These are phyloP conservation scores for Fusarium keratoplasticum DNA, from an alignment of 2,329 filamentous ascomycete species.

Conservation along the genomic window DNA sequence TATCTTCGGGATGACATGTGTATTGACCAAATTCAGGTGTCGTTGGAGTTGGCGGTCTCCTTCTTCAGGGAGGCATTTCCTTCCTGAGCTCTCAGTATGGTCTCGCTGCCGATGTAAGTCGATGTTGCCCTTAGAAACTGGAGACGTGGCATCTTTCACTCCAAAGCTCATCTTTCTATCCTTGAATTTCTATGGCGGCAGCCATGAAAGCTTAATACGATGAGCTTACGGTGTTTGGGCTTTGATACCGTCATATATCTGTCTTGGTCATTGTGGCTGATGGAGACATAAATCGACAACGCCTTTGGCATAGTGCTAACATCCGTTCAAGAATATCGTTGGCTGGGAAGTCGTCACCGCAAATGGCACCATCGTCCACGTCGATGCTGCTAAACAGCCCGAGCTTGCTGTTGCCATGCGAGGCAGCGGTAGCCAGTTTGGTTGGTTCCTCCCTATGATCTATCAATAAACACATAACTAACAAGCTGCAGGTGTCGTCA, in stretches of 20 bases:
- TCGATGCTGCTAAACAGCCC: conserved; percentile 1
- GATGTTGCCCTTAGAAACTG: not conserved
- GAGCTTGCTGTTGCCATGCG: conserved; percentile 16
- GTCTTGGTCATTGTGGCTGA: not conserved
- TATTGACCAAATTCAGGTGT: rapidly evolving
- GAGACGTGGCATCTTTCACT: not conserved
- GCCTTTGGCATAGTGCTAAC: not conserved
- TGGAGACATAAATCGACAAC: not conserved
- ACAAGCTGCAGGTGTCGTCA: not conserved
- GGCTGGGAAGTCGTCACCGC: conserved; percentile 17
- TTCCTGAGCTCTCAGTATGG: conserved; percentile 25
- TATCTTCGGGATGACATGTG: not conserved
- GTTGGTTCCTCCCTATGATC: not conserved
- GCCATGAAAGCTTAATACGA: not conserved
- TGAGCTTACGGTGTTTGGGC: not conserved
- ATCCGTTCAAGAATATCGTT: not conserved
- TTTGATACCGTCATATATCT: not conserved
- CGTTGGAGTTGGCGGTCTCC: conserved; percentile 22
- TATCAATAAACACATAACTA: not conserved
- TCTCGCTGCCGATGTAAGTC: conserved; percentile 19
- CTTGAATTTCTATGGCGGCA: not conserved
- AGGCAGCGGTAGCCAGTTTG: conserved; percentile 25
- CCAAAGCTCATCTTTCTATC: not conserved
- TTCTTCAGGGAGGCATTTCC: conserved; percentile 13
- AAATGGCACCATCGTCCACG: conserved; percentile 17